A percentile compares a stretch with the other conserved stretches of the same genome.
Conservation (phyloP, 352 stramenopile species). For the Phytopythium aichiense region DNA sequence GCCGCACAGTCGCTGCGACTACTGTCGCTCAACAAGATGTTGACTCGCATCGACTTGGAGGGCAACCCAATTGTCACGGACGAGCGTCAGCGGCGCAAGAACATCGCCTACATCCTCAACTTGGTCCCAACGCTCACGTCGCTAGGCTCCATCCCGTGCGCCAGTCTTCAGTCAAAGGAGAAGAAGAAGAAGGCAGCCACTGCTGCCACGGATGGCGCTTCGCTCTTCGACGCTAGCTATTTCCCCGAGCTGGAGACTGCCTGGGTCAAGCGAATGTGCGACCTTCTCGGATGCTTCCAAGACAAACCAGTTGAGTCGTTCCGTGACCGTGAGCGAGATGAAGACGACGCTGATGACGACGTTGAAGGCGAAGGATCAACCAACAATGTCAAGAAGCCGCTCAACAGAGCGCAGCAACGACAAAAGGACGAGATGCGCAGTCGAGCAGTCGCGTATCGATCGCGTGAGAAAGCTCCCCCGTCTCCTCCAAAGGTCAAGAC, state of each 20-base stretch:
- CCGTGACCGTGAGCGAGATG: slow-evolving; percentile 21
- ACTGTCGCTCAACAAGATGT: slow-evolving; percentile 70
- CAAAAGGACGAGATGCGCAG: slow-evolving; percentile 68
- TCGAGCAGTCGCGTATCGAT: slow-evolving; percentile 50
- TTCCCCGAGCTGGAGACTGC: slow-evolving; percentile 25
- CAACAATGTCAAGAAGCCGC: slow-evolving; percentile 21
- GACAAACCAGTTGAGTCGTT: slow-evolving; percentile 15
- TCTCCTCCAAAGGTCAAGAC: slow-evolving; percentile 45
- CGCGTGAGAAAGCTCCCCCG: slow-evolving; percentile 51
- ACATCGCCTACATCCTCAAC: slow-evolving; percentile 77
- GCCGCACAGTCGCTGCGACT: slow-evolving; percentile 48
- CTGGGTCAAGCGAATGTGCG: slow-evolving; percentile 60
- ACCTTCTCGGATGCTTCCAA: slow-evolving; percentile 48
- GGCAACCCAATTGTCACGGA: slow-evolving; percentile 69
- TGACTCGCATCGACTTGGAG: slow-evolving; percentile 68
- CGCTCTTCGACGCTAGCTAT: slow-evolving; percentile 41
- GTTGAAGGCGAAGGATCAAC: slow-evolving; percentile 6
- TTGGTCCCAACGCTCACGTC: slow-evolving; percentile 59
- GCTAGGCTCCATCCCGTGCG: slow-evolving; percentile 51
- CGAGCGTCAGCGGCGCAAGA: slow-evolving; percentile 57
- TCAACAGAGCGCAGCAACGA: slow-evolving; percentile 55
- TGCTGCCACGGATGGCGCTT: slow-evolving; percentile 16
- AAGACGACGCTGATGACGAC: slow-evolving; percentile 28
- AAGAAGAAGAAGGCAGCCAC: slow-evolving; percentile 34
- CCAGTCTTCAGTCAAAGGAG: slow-evolving; percentile 42